These are phyloP conservation scores for Beta lomatogona DNA, from an alignment of 179 eudicot species.

Conservation along the genomic window DNA sequence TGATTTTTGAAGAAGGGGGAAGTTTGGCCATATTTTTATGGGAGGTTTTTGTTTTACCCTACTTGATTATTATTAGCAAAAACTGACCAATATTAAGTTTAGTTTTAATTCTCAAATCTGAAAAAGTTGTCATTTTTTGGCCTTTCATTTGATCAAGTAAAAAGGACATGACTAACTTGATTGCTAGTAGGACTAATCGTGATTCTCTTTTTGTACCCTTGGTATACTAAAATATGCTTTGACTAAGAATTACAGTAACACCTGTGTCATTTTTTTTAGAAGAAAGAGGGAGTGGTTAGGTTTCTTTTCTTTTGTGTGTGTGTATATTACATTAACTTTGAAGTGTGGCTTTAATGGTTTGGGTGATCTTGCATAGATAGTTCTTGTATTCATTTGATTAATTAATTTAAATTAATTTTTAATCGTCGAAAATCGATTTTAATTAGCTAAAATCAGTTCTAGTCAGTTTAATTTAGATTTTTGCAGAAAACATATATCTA, in stretches of 20 bases:
- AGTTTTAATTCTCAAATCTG: background rate
- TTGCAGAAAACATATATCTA: too few relatives aligned
- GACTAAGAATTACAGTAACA: background rate
- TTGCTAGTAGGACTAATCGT: constrained; percentile 15
- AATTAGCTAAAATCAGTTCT: too few relatives aligned
- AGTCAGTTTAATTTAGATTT: too few relatives aligned
- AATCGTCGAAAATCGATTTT: too few relatives aligned
- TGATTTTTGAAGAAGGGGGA: constrained; percentile 12
- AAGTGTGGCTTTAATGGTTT: too few relatives aligned
- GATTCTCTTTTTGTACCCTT: constrained; percentile 18
- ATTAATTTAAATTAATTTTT: too few relatives aligned
- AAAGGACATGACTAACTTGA: constrained; percentile 20
- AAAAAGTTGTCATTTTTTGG: constrained; percentile 22
- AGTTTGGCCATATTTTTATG: constrained; percentile 19
- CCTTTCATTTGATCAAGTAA: constrained; percentile 14
- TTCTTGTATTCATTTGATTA: too few relatives aligned
- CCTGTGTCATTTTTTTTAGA: background rate
- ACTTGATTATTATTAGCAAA: constrained; percentile 21
- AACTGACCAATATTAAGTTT: constrained; percentile 20
- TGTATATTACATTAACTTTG: too few relatives aligned
- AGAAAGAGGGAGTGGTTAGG: background rate
- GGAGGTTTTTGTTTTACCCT: constrained; percentile 9
- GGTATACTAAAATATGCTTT: constrained; percentile 3
- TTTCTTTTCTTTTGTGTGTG: too few relatives aligned
- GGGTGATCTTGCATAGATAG: too few relatives aligned